These are phyloP conservation scores for Teunomyces stri DNA, from an alignment of 805 yeast species.

Conservation along the genomic window DNA sequence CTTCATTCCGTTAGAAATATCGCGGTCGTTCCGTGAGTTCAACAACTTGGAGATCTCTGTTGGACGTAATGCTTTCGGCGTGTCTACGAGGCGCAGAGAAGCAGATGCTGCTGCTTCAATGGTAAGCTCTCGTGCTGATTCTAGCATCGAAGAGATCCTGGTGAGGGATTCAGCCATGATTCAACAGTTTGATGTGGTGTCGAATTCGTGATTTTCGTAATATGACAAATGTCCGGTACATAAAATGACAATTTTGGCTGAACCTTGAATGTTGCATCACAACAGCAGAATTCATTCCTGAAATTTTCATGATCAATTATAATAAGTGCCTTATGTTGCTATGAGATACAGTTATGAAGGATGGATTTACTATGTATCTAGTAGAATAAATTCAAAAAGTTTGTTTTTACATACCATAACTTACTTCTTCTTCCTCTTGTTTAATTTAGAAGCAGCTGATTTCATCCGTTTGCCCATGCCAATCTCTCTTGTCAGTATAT, in stretches of 20 bases:
- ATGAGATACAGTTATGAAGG: no score
- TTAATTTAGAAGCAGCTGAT: slow-evolving; percentile 53
- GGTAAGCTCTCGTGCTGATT: slow-evolving; percentile 75
- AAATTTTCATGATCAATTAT: no score
- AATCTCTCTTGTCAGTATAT: slow-evolving; percentile 45
- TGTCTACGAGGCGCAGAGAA: slow-evolving; percentile 60
- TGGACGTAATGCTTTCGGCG: slow-evolving; percentile 58
- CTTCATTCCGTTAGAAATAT: slow-evolving; percentile 40
- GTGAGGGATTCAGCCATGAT: slow-evolving; percentile 50
- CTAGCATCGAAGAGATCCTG: slow-evolving; percentile 67
- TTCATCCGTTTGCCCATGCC: slow-evolving; percentile 60
- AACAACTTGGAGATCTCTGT: slow-evolving; percentile 64
- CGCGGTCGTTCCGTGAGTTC: slow-evolving; percentile 65
- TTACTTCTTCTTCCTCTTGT: slow-evolving; percentile 16
- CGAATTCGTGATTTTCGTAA: background rate
- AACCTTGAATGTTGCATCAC: background rate
- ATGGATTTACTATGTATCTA: background rate
- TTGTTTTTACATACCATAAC: background rate
- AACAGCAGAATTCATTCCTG: no score
- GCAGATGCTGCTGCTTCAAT: slow-evolving; percentile 83
- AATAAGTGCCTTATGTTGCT: no score
- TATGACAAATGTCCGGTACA: no score
- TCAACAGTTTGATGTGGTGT: background rate
- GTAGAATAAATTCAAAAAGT: background rate
- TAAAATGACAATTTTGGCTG: background rate